A percentile compares a stretch with the other conserved stretches of the same genome.
Evolutionary conservation across 208 protist species (phyloP).

Genomic region (Trypanosoma cruzi): DNA sequence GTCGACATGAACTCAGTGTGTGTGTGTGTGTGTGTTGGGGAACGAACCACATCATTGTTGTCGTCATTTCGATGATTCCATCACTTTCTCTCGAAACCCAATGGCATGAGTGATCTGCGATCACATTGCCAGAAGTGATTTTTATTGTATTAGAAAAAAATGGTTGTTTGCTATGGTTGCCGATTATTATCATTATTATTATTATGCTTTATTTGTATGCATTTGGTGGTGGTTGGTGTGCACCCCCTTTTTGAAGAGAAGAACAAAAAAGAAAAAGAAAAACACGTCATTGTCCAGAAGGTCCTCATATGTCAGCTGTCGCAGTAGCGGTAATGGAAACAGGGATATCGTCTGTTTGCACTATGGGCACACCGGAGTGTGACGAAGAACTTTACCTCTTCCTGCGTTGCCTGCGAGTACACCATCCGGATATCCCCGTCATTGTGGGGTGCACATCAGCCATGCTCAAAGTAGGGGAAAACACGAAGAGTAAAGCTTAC

Average conservation of each 20-base stretch:
- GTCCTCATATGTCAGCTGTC: neutral
- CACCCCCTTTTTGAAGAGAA: too few species aligned
- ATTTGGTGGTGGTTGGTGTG: too few species aligned
- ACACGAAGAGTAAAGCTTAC: constrained; percentile 13
- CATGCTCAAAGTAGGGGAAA: constrained; percentile 28
- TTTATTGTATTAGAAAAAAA: too few species aligned
- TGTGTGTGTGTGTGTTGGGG: too few species aligned
- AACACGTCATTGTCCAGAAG: constrained; percentile 21
- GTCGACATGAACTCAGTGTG: neutral
- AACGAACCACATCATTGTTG: too few species aligned
- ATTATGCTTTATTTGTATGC: too few species aligned
- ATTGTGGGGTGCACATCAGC: constrained; percentile 58
- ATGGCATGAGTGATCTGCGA: too few species aligned
- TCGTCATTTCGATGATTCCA: neutral
- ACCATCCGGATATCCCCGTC: constrained; percentile 58
- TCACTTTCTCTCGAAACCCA: too few species aligned
- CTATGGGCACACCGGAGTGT: constrained; percentile 86
- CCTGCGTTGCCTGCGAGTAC: constrained; percentile 50
- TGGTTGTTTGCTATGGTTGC: too few species aligned
- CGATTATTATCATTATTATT: too few species aligned
- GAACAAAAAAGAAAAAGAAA: neutral
- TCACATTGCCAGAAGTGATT: too few species aligned
- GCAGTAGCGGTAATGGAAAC: neutral
- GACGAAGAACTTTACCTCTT: constrained; percentile 74
- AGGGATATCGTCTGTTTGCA: constrained; percentile 59